phyloP scores from a whole-genome alignment of 768 basidiomycete genomes.

The Amanita rubescens region DNA sequence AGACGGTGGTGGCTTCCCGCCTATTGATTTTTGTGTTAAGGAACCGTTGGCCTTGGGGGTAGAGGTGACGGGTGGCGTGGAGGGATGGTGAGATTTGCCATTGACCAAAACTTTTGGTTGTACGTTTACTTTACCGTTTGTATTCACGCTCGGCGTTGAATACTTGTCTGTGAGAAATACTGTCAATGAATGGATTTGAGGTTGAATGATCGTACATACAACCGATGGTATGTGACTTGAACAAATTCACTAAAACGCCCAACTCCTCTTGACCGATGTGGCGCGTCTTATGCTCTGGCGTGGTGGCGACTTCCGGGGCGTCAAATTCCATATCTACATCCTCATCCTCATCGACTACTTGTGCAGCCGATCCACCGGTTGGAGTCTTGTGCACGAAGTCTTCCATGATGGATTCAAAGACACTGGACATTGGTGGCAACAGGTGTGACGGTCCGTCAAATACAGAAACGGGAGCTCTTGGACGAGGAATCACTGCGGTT shows the following conservation, averaged over 20 bases:
- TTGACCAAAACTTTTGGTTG: constrained; percentile 7
- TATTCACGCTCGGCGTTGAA: constrained; percentile 1
- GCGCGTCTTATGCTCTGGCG: constrained; percentile 14
- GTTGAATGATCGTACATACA: constrained; percentile 23
- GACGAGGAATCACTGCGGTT: constrained; percentile 8
- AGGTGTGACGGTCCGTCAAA: constrained; percentile 72
- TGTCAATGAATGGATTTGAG: not conserved
- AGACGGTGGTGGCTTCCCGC: not conserved
- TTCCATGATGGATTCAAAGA: constrained; percentile 55
- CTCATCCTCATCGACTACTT: constrained; percentile 22
- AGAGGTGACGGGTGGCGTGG: not conserved
- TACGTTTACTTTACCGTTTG: constrained; percentile 3
- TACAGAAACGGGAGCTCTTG: constrained; percentile 35
- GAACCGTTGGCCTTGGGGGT: not conserved
- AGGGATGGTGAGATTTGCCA: constrained; percentile 7
- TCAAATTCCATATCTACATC: constrained; percentile 42
- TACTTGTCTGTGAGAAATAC: constrained; percentile 2
- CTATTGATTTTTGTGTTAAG: not conserved
- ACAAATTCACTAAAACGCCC: constrained; percentile 51
- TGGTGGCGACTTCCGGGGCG: constrained; percentile 16
- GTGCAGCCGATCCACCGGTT: constrained; percentile 7
- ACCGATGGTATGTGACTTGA: constrained; percentile 42
- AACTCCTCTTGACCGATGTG: constrained; percentile 51
- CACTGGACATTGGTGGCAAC: constrained; percentile 51
- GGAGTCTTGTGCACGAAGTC: constrained; percentile 25